Base-by-base conservation (phyloP, 2,329 filamentous ascomycete species). In the Metarhizium album region DNA sequence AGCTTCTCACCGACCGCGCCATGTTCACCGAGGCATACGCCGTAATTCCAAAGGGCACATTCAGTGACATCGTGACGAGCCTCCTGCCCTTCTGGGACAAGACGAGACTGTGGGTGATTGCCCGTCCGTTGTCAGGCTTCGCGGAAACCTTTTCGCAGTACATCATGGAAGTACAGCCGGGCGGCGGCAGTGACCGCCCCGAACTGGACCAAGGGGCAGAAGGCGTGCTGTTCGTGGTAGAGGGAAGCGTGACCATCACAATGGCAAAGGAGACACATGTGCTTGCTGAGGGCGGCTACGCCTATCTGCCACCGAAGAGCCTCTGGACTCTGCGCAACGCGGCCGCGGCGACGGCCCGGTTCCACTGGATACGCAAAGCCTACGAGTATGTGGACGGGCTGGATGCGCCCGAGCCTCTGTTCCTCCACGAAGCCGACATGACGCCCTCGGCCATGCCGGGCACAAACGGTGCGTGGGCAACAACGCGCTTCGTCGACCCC, bases 61-160 rank as follows among this genome's bases (percentile, higher is more conserved):
- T 52, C 27, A 52, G 50, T 42, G 50, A 49, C 42, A 52, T 52
- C 20, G 50, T 52, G 4, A 52, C 50, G 18, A 49, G 46, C 40
- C 24, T 42, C 14, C 46, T 52, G n/a, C 50, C 50, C 33, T 52
- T 52, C 46, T 52, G 50, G 50, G 42, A 48, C 4, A 16, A 22
- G 20, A 52, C 50, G 20, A 46, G 50, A 14, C 46, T 52, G 23
- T 52, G 50, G 50, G 50, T 52, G 16, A 46, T 52, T 11, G 50
- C 50, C 18, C 50, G 50, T 9, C 50, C 50, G 33, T 35, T 52
- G 9, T 48, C 50, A 23, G 50, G 50, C 46, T 52, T 52, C 7
- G 46, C 50, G 4, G 50, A 52, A 35, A 52, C 50, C 20, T 52
- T 52, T 18, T 52, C 50, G 40, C 50, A 52, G 33, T 52, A 52